Evolutionary conservation across 495 filamentous ascomycete species (phyloP).

Genomic region (Stereocaulon alpinum): DNA sequence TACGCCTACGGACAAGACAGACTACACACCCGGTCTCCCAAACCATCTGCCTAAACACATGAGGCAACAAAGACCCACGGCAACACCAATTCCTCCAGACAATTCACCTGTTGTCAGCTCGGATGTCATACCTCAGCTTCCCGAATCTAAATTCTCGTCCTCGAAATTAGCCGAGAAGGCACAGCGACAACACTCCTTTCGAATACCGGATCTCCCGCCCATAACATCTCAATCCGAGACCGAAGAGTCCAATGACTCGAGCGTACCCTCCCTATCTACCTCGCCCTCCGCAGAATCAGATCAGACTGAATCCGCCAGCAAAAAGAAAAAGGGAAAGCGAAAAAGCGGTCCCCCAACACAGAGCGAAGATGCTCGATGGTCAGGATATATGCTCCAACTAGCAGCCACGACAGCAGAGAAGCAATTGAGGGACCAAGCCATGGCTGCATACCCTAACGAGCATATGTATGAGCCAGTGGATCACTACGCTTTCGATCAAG

Average conservation of each 20-base stretch:
- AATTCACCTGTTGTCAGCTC: conserved; percentile 26
- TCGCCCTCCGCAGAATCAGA: conserved; percentile 35
- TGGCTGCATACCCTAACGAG: conserved; percentile 61
- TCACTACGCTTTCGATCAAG: conserved; percentile 48
- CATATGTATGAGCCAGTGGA: conserved; percentile 51
- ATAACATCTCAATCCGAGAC: conserved; percentile 48
- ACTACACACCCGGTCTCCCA: conserved; percentile 23
- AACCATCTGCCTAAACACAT: conserved; percentile 14
- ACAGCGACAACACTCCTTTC: conserved; percentile 44
- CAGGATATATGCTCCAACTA: conserved; percentile 63
- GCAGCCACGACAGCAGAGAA: conserved; percentile 67
- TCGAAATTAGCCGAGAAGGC: conserved; percentile 32
- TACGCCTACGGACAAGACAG: conserved; percentile 30
- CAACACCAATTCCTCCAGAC: conserved; percentile 18
- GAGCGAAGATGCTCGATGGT: conserved; percentile 60
- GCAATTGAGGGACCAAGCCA: conserved; percentile 57
- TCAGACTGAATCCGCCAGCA: conserved; percentile 28
- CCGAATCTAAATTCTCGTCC: conserved; percentile 41
- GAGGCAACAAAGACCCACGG: conserved; percentile 7
- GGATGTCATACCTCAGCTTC: conserved; percentile 13
- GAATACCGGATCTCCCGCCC: conserved; percentile 40
- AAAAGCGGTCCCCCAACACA: conserved; percentile 28
- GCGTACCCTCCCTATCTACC: conserved; percentile 39
- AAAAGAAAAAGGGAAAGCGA: conserved; percentile 31
- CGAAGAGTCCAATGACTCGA: conserved; percentile 42